These are phyloP conservation scores for Rosa lucieae DNA, from an alignment of 306 rosid genomes.

Conservation along the genomic window DNA sequence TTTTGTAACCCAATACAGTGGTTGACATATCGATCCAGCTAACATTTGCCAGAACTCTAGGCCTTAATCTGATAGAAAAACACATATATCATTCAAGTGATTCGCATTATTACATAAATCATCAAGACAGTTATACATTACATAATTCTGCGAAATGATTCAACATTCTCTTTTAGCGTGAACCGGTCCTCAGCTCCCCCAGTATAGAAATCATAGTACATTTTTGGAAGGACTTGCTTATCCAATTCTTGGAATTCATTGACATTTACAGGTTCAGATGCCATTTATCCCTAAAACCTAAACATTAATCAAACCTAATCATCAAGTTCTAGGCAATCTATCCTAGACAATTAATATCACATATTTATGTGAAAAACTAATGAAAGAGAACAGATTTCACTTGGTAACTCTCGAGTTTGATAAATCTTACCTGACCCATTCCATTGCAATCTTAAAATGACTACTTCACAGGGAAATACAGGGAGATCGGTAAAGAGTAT, in stretches of 20 bases:
- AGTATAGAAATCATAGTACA: slow-evolving; percentile 54
- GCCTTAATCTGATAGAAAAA: slow-evolving; percentile 45
- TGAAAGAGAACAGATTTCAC: neutral
- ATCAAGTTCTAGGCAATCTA: neutral
- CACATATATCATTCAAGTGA: neutral
- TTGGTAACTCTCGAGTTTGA: neutral
- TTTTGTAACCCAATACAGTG: slow-evolving; percentile 46
- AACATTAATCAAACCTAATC: neutral
- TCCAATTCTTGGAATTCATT: slow-evolving; percentile 60
- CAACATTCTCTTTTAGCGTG: slow-evolving; percentile 49
- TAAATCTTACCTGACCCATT: neutral
- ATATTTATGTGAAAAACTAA: neutral
- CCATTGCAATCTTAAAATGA: neutral
- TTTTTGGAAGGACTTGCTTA: slow-evolving; percentile 50
- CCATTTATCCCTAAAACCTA: slow-evolving; percentile 43
- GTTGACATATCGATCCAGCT: slow-evolving; percentile 59
- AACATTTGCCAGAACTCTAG: slow-evolving; percentile 66
- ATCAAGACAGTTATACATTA: slow-evolving; percentile 12
- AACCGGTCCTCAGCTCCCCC: slow-evolving; percentile 69
- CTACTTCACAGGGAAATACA: neutral
- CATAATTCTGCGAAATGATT: slow-evolving; percentile 60
- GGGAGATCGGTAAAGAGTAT: neutral
- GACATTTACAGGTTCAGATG: slow-evolving; percentile 52
- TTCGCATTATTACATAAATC: neutral
- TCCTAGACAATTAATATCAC: neutral